phyloP scores from a whole-genome alignment of 2,329 filamentous ascomycete species.

The Clarireedia paspali region DNA sequence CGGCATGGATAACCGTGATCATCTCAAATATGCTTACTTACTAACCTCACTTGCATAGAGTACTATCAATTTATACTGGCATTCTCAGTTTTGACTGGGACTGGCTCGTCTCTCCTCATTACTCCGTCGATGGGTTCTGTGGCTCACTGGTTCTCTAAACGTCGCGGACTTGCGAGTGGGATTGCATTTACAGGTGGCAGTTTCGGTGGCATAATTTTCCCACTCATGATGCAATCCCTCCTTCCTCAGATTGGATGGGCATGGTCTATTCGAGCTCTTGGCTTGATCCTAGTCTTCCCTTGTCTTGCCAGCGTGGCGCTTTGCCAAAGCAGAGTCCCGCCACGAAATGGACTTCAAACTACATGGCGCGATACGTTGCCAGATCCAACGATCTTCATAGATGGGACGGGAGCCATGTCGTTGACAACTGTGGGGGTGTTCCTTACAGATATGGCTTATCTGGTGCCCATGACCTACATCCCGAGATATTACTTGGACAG shows the following conservation, averaged over 20 bases:
- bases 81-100: constrained; percentile 68
- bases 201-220: constrained; percentile 62
- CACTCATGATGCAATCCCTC: constrained; percentile 34
- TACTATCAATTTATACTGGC: constrained; percentile 65
- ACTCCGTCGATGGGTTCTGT: constrained; percentile 66
- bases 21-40: too few relatives aligned
- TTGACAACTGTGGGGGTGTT: constrained; percentile 61
- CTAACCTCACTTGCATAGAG: constrained; percentile 1
- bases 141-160: constrained; percentile 71
- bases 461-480: constrained; percentile 77
- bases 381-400: constrained; percentile 45
- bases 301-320: constrained; percentile 20
- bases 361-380: constrained; percentile 43
- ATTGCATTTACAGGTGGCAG: constrained; percentile 73
- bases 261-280: constrained; percentile 23
- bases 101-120: constrained; percentile 73
- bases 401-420: constrained; percentile 53
- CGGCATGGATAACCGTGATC: too few relatives aligned
- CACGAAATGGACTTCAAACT: background rate
- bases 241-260: constrained; percentile 22
- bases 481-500: constrained; percentile 25
- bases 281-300: constrained; percentile 19
- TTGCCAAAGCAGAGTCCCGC: constrained; percentile 48
- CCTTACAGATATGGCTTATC: constrained; percentile 66
- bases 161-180: constrained; percentile 76